Evolutionary conservation across 2,329 filamentous ascomycete species (phyloP), one percentile per base, ranked within the genome.

Genomic region (Akanthomyces uredinophilus): DNA sequence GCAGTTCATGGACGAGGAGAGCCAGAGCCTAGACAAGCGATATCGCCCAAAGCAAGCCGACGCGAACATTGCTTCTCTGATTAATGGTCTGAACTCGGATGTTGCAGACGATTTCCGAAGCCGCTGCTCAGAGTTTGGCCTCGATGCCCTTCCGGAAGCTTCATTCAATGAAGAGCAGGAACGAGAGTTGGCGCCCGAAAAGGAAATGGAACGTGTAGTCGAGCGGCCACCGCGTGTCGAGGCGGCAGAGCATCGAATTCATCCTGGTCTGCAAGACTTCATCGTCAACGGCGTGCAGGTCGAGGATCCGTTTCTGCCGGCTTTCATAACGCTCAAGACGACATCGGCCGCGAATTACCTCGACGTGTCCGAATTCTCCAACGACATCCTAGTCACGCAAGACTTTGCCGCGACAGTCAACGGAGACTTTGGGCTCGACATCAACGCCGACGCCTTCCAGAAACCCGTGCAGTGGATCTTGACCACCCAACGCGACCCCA

Each of bases 161-260:
- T 72, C 73, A 0, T 72, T 89, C 0, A 73, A 83, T 3, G 86
- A 90, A 66, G 88, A 91, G 63, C 86, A 91, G 65, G 88, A 91
- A 68, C 78, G 87, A 0, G 88, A 91, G 65, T 74, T 91, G 0
- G 78, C 84, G 0, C 85, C 85, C 0, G 87, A 92, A 64, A 79
- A 83, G 1, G 84, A 90, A 65, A 73, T 81, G 32, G 84, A 91
- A 67, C 74, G 79, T 0, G 73, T 89, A 53, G 66, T 83, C 1
- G 75, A 89, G 65, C 75, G 74, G 1, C 82, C 85, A 0, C 67
- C 70, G 0, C 61, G 70, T 0, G 74, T 75, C 1, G 49, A 67
- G 0, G 76, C 86, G 0, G 68, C 65, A 0, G 1, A 7, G 0
- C 83, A 88, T 55, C 3, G 0, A 0, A 14, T 87, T 0, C 78